Percentiles rank a stretch among this genome's conserved stretches.
Conservation (phyloP, 163 green algal genomes). For the Chlamydomonas reinhardtii region DNA sequence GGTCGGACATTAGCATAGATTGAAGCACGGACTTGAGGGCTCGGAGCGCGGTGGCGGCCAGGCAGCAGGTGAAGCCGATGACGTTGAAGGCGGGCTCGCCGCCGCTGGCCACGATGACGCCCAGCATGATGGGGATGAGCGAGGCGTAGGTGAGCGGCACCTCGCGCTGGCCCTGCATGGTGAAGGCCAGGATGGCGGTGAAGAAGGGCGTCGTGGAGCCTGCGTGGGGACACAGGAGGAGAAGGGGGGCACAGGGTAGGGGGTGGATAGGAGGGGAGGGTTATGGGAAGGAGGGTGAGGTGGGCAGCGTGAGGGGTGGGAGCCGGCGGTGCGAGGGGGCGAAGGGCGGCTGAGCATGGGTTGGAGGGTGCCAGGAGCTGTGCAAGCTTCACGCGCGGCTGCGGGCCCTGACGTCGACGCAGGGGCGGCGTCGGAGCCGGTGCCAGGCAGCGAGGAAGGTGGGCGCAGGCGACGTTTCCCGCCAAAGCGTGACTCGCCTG, state of each 20-base stretch:
- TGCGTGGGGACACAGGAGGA: not conserved
- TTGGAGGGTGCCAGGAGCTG: too few species aligned
- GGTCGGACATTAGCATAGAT: constrained; percentile 72
- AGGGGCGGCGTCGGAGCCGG: too few species aligned
- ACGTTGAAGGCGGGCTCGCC: constrained; percentile 93
- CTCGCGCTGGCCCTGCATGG: constrained; percentile 71
- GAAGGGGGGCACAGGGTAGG: too few species aligned
- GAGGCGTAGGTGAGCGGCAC: constrained; percentile 56
- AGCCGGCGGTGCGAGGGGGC: too few species aligned
- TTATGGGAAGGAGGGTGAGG: not conserved
- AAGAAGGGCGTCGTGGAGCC: constrained; percentile 95
- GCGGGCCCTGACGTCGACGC: too few species aligned
- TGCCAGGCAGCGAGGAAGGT: too few species aligned
- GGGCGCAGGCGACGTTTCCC: too few species aligned
- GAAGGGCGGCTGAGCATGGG: too few species aligned
- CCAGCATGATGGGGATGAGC: constrained; percentile 89
- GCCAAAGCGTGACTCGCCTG: too few species aligned
- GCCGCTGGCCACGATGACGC: constrained; percentile 91
- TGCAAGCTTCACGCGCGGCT: too few species aligned
- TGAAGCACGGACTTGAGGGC: constrained; percentile 69
- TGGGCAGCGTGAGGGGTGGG: not conserved
- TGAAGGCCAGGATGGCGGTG: constrained; percentile 84
- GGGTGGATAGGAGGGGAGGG: too few species aligned
- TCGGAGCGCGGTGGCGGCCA: constrained; percentile 80
- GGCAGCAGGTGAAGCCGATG: constrained; percentile 89